Evolutionary conservation across 129 eudicot species (phyloP).

Genomic region (Calendula officinalis): DNA sequence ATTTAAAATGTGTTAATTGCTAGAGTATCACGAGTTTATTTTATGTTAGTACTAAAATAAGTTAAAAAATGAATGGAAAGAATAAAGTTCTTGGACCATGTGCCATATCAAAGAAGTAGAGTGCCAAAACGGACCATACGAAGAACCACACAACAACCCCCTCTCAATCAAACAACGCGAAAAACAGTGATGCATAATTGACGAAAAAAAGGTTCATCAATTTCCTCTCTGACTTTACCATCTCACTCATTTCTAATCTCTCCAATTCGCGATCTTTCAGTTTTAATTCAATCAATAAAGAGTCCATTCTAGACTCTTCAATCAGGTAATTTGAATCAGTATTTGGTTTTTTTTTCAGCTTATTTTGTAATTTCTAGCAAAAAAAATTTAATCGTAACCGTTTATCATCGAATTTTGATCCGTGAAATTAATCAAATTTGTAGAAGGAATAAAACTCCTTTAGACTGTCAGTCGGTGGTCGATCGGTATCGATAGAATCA

Average conservation of each 20-base stretch:
- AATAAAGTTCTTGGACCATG: constrained; percentile 16
- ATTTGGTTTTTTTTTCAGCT: neutral
- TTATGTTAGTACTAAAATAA: neutral
- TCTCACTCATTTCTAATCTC: neutral
- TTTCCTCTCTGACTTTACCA: constrained; percentile 19
- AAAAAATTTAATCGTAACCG: neutral
- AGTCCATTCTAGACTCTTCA: constrained; percentile 14
- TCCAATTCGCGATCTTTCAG: constrained; percentile 14
- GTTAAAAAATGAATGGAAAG: no score
- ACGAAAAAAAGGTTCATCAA: neutral
- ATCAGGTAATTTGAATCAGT: constrained; percentile 12
- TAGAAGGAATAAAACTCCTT: neutral
- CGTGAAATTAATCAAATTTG: constrained; percentile 3
- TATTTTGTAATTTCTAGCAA: neutral
- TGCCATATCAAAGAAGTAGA: constrained; percentile 33
- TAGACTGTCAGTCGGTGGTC: constrained; percentile 19
- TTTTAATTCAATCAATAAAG: constrained; percentile 8
- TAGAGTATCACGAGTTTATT: no score
- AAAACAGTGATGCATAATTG: constrained; percentile 22
- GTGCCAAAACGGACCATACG: constrained; percentile 51
- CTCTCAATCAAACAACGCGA: constrained; percentile 8
- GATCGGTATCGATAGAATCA: constrained; percentile 19
- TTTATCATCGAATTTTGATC: constrained; percentile 9
- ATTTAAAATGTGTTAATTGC: no score
- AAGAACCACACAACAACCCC: constrained; percentile 23